Base-by-base conservation (phyloP, 2,329 filamentous ascomycete genomes). In the Pseudocercospora eumusae region DNA sequence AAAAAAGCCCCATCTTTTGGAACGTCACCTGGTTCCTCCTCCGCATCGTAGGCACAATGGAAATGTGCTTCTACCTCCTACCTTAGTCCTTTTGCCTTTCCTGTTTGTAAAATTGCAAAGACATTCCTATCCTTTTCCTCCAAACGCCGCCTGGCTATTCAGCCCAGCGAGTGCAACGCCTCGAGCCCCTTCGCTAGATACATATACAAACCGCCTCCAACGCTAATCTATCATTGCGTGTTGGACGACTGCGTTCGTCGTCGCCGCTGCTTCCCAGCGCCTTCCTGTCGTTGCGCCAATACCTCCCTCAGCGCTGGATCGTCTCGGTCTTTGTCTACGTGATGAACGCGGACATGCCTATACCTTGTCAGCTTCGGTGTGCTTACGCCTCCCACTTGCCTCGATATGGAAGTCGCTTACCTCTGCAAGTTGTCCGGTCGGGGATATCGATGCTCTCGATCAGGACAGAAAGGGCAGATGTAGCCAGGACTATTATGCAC, bases 401-500 rank as follows among this genome's bases (percentile, higher is more conserved):
- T 33, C 33, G 20, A 44, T 15, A 5, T 13, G 31, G 31, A 33
- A 33, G 31, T 25, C 25, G 75, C 84, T 67, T 82, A 96, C 91
- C 93, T 87, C 80, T 97, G 93, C 60, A 99, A 80, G 80, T 98
- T 98, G 75, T 99, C 95, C 33, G 95, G 95, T 69, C 95, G 84
- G 4, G 95, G 95, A 75, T 98, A 98, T 74, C 90, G 93, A 76
- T 97, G 93, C 74, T 97, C 92, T 68, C 92, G 84, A 71, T 96
- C 92, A 1, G 92, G 90, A 75, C 95, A 99, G 74, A 97, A 98
- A 0, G 95, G 95, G 75, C 95, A 99, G 28, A 96, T 88, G 72
- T 98, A 99, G 63, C 93, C 93, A 1, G 95, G 95, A 7, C 92
- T 96, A 67, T 92, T 89, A 73, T 99, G 95, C 3, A 98, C 95